Base-by-base conservation (phyloP, 78 protist genomes). In the Cavenderia fasciculata region DNA sequence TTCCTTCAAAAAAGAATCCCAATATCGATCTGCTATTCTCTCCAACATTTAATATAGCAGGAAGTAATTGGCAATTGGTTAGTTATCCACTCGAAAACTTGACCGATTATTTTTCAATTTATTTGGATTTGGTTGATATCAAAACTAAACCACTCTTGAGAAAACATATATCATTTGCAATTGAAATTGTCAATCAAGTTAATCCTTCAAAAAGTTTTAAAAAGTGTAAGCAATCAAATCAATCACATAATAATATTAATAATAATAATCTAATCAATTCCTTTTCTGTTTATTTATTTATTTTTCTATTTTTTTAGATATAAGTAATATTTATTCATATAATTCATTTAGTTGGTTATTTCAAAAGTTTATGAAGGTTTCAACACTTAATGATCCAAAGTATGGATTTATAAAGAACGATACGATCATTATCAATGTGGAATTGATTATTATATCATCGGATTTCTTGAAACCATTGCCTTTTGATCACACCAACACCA, bases 321-420 rank as follows among this genome's bases (percentile, higher is more conserved):
- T 82, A 1, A 82, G 90, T 56, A 82, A 82, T 57, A 82, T 82
- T 16, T 82, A 82, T 82, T 82, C 90, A 43, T 82, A 82, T 34
- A 68, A 63, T 33, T 82, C 90, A 51, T 82, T 82, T 57, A 82
- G 90, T 56, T 82, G 90, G 90, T 68, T 82, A 68, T 82, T 82
- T 21, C 90, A 82, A 69, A 82, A 82, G 46, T 82, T 82, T 68
- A 82, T 82, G 90, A 82, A 68, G 61, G 68, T 62, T 11, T 54
- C 56, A 38, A 82, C 90, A 23, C 56, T 82, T 14, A 54, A 46
- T 38, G 73, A 82, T 19, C 90, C 65, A 18, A 74, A 82, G 44
- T 21, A 46, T 27, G 90, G 90, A 29, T 82, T 82, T 27, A 23
- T 52, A 19, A 82, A 82, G 49, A 62, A 82, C 54, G 90, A 63